Percentiles rank a stretch among this genome's conserved stretches.
phyloP scores from a whole-genome alignment of 179 eudicot genomes.

The Spinacia oleracea region DNA sequence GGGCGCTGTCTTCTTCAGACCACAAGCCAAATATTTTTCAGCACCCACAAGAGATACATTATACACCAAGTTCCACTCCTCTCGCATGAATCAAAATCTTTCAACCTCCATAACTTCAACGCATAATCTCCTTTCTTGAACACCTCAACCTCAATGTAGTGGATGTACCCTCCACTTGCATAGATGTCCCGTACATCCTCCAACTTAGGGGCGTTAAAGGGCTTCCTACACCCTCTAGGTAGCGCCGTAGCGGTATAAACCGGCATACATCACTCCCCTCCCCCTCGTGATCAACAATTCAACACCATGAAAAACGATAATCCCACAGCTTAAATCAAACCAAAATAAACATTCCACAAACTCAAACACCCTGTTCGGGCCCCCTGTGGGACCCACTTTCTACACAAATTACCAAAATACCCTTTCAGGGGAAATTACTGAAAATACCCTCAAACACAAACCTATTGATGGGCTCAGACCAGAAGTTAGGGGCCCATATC shows the following conservation, averaged over 20 bases:
- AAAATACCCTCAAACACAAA: too few relatives aligned
- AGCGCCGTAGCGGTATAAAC: background rate
- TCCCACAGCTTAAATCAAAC: background rate
- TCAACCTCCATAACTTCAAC: slow-evolving; percentile 10
- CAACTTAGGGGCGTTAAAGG: background rate
- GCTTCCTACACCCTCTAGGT: background rate
- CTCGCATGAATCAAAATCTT: background rate
- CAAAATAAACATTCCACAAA: background rate
- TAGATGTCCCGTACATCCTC: background rate
- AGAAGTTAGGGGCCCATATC: too few relatives aligned
- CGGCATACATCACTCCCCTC: too few relatives aligned
- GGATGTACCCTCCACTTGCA: background rate
- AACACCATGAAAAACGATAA: background rate
- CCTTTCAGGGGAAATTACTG: too few relatives aligned
- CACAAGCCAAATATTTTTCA: background rate
- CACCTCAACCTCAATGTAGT: background rate
- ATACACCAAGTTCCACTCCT: slow-evolving; percentile 9
- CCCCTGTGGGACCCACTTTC: too few relatives aligned
- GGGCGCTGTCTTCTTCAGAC: too few relatives aligned
- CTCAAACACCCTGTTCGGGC: too few relatives aligned
- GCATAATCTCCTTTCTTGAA: background rate
- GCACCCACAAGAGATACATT: background rate
- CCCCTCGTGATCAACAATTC: background rate
- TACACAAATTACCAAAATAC: too few relatives aligned
- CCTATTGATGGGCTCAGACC: too few relatives aligned